Conservation (phyloP, 495 filamentous ascomycete genomes). For the Hypoxylon subgilvum region DNA sequence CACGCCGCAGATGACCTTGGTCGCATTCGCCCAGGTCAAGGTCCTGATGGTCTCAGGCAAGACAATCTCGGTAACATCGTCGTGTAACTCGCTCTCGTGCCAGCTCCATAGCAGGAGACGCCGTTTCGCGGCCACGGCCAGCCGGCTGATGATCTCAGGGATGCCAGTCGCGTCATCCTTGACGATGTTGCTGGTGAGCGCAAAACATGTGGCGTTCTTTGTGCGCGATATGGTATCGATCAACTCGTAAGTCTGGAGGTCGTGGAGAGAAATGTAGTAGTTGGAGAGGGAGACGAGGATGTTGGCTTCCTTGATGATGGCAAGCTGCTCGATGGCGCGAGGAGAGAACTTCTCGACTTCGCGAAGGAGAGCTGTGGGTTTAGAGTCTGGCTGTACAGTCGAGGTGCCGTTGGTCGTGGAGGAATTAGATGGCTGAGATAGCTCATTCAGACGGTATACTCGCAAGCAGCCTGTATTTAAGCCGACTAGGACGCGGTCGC, state of each 20-base stretch:
- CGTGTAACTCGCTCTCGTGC: constrained; percentile 87
- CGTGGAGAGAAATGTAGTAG: constrained; percentile 83
- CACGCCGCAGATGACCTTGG: constrained; percentile 83
- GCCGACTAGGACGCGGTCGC: constrained; percentile 88
- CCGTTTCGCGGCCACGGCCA: constrained; percentile 91
- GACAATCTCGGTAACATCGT: constrained; percentile 74
- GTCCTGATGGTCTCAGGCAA: constrained; percentile 80
- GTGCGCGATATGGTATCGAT: constrained; percentile 75
- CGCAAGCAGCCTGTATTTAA: constrained; percentile 87
- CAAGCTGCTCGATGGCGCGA: constrained; percentile 87
- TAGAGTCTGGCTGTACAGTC: constrained; percentile 3
- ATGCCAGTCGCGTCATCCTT: constrained; percentile 86
- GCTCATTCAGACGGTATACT: constrained; percentile 86
- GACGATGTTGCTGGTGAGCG: constrained; percentile 92
- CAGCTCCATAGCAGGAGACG: constrained; percentile 90
- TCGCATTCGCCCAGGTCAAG: constrained; percentile 87
- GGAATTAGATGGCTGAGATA: constrained; percentile 26
- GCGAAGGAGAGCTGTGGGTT: constrained; percentile 79
- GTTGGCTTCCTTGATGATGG: constrained; percentile 91
- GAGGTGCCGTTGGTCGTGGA: constrained; percentile 24
- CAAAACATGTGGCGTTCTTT: constrained; percentile 86
- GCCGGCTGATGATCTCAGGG: constrained; percentile 83
- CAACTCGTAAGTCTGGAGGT: constrained; percentile 80
- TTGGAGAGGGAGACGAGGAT: constrained; percentile 89
- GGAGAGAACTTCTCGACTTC: constrained; percentile 94